Base-by-base conservation (phyloP, 306 rosid species). In the Spatholobus suberectus region DNA sequence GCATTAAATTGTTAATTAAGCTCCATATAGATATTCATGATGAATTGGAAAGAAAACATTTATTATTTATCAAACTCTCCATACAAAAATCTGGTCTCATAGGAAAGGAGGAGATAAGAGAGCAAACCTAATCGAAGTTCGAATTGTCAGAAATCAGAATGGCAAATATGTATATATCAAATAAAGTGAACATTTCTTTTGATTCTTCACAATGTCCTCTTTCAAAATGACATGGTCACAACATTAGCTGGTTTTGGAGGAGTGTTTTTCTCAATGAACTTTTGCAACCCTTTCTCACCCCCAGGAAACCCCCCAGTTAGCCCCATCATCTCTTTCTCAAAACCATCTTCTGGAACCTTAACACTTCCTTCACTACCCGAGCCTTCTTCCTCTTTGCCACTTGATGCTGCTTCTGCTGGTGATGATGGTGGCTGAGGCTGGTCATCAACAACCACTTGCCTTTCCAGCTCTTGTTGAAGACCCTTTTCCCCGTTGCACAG, bases 301-400 rank as follows among this genome's bases (percentile, higher is more conserved):
- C 98, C 99, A 1, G 98, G 99, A 70, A 96, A 96, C 32, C 99
- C 99, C 5, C 99, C 98, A 0, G 98, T 96, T 49, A 94, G 76
- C 29, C 98, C 99, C 97, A 94, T 90, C 89, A 96, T 35, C 86
- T 96, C 98, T 83, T 94, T 96, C 7, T 94, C 99, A 57, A 96
- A 96, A 51, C 77, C 95, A 26, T 91, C 91, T 81, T 92, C 89
- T 2, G 92, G 67, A 76, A 90, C 75, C 46, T 20, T 35, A 73
- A 32, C 63, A 52, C 13, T 55, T 18, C 41, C 18, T 62, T 8
- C 47, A 49, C 40, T 6, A 11, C n/a, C 55, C 5, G 38, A 34
- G 73, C 26, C 58, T 51, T 85, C 92, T 78, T 85, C 15, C 59
- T 80, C 82, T 66, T 76, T 68, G 1, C 51, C 37, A 57, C 37